A percentile compares a stretch with the other conserved stretches of the same genome.
Evolutionary conservation across 768 basidiomycete species (phyloP).

Genomic region (Kondoa subrosea): DNA sequence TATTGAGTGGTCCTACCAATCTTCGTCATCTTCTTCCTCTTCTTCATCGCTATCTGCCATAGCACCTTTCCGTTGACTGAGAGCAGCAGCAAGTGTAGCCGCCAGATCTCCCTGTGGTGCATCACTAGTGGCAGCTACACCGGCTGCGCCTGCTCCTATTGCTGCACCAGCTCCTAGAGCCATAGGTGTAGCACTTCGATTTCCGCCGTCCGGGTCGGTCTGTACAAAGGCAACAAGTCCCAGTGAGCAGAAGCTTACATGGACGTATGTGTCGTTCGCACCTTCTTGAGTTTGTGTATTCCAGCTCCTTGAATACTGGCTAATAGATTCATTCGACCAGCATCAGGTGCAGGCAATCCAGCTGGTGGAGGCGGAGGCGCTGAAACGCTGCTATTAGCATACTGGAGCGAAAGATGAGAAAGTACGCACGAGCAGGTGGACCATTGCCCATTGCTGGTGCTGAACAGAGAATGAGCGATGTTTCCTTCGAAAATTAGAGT

Average conservation of each 20-base stretch:
- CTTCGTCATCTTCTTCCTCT: conserved; percentile 50
- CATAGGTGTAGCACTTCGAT: conserved; percentile 21
- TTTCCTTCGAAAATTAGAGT: neutral
- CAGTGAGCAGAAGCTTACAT: conserved; percentile 17
- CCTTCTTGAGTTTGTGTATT: conserved; percentile 1
- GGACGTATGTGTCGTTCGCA: neutral
- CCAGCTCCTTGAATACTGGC: neutral
- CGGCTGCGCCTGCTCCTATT: conserved; percentile 21
- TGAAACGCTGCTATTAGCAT: no score
- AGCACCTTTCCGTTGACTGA: conserved; percentile 67
- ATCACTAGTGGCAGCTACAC: conserved; percentile 5
- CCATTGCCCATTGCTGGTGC: no score
- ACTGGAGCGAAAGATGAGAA: neutral
- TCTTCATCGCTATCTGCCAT: conserved; percentile 66
- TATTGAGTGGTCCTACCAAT: conserved; percentile 10
- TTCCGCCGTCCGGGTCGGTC: conserved; percentile 17
- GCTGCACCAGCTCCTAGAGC: conserved; percentile 18
- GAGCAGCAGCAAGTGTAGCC: conserved; percentile 61
- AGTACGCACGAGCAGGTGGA: conserved; percentile 5
- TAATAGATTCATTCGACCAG: neutral
- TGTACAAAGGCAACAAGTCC: no score
- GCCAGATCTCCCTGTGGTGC: conserved; percentile 47
- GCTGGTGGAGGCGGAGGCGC: neutral
- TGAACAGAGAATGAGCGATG: neutral
- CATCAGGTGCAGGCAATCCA: neutral